A percentile compares a stretch with the other conserved stretches of the same genome.
Conservation (phyloP, 306 rosid genomes). For the Trifolium repens region DNA sequence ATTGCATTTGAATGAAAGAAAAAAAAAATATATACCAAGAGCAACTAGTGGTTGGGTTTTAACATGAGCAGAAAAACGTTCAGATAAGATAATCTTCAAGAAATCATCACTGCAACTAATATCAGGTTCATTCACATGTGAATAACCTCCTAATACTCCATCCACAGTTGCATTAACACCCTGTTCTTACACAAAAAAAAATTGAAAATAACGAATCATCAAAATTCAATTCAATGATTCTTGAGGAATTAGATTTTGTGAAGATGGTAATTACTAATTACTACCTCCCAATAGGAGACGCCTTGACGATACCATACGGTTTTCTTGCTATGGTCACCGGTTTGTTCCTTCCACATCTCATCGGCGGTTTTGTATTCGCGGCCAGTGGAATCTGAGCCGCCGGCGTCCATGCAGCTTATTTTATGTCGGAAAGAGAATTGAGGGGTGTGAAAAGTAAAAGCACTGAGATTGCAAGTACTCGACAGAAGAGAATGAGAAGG, state of each 20-base stretch:
- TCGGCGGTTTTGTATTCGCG: slow-evolving; percentile 68
- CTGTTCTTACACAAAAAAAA: slow-evolving; percentile 43
- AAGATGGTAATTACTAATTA: too few species aligned
- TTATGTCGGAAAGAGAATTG: slow-evolving; percentile 5
- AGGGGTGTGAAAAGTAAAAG: not conserved
- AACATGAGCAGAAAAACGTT: slow-evolving; percentile 55
- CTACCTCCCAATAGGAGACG: slow-evolving; percentile 91
- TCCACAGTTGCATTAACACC: slow-evolving; percentile 85
- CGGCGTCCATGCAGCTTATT: slow-evolving; percentile 56
- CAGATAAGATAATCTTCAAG: slow-evolving; percentile 64
- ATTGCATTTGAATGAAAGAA: slow-evolving; percentile 1
- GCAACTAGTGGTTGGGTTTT: slow-evolving; percentile 65
- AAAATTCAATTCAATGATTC: not conserved
- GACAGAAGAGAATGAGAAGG: not conserved
- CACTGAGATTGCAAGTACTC: not conserved
- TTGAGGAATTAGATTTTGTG: not conserved
- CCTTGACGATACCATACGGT: slow-evolving; percentile 82
- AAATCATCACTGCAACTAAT: slow-evolving; percentile 78
- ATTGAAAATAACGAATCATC: not conserved
- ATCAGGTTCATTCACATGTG: slow-evolving; percentile 70
- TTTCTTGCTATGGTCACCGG: slow-evolving; percentile 70
- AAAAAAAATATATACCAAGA: slow-evolving; percentile 60
- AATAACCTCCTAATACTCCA: slow-evolving; percentile 90
- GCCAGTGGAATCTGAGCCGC: slow-evolving; percentile 77
- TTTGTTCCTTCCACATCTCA: slow-evolving; percentile 91